A percentile compares a stretch with the other conserved stretches of the same genome.
These are phyloP conservation scores for Thalia dealbata DNA, from an alignment of 176 grass and related monocot genomes.

Conservation along the genomic window DNA sequence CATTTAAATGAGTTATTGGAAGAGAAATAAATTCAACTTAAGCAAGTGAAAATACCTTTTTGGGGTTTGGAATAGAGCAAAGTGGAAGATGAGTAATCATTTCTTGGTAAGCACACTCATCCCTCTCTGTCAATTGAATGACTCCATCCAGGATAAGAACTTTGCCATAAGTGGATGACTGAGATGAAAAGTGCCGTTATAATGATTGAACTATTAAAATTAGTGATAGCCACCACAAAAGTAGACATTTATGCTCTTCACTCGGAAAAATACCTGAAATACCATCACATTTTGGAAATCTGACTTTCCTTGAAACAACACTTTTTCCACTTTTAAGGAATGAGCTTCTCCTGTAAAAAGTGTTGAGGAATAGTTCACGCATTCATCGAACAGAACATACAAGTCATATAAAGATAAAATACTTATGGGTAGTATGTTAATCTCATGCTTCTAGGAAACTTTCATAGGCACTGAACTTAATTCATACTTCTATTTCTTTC, in stretches of 20 bases:
- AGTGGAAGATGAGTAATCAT: slow-evolving; percentile 94
- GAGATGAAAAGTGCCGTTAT: slow-evolving; percentile 6
- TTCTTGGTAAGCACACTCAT: slow-evolving; percentile 91
- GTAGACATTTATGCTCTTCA: background rate
- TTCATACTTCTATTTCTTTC: too few species aligned
- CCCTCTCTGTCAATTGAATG: slow-evolving; percentile 79
- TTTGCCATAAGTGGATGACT: slow-evolving; percentile 87
- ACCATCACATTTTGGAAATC: slow-evolving; percentile 92
- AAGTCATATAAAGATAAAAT: background rate
- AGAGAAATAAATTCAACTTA: background rate
- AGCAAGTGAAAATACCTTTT: slow-evolving; percentile 40
- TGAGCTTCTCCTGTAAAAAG: slow-evolving; percentile 60
- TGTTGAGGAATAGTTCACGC: background rate
- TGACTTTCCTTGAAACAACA: slow-evolving; percentile 83
- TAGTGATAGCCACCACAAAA: background rate
- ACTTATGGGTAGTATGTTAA: background rate
- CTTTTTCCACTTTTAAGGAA: slow-evolving; percentile 85
- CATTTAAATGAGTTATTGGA: background rate
- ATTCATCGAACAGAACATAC: background rate
- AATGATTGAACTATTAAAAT: background rate
- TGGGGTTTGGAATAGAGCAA: slow-evolving; percentile 80
- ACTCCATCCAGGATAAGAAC: slow-evolving; percentile 89
- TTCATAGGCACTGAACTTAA: background rate
- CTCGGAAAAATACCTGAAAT: slow-evolving; percentile 45
- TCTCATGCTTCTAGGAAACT: background rate